Evolutionary conservation across 176 grass and related monocot species (phyloP).

Genomic region (Dendrocalamus sinicus): DNA sequence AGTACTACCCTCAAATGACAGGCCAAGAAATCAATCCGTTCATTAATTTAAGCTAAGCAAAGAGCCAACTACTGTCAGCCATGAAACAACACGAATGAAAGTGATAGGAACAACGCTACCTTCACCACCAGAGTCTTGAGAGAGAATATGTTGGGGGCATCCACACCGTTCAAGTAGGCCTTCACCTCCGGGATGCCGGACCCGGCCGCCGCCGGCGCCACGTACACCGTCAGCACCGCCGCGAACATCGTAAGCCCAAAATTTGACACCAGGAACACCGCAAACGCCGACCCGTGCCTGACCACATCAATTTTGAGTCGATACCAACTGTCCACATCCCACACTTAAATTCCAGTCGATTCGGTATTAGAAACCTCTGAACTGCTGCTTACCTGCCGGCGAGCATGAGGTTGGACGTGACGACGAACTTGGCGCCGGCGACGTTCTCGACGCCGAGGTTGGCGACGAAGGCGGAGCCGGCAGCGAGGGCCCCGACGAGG

Average conservation of each 20-base stretch:
- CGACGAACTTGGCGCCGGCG: conserved; percentile 84
- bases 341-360: not conserved
- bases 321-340: not conserved
- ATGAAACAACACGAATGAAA: conserved; percentile 8
- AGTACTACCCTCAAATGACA: not conserved
- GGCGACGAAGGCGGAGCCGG: conserved; percentile 65
- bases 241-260: conserved; percentile 77
- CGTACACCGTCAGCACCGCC: conserved; percentile 66
- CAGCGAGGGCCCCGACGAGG: conserved; percentile 66
- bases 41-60: not conserved
- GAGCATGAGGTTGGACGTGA: conserved; percentile 87
- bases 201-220: conserved; percentile 85
- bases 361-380: not conserved
- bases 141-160: conserved; percentile 87
- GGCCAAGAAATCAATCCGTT: conserved; percentile 1
- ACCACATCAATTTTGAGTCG: conserved; percentile 29
- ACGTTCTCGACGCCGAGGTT: conserved; percentile 95
- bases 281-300: conserved; percentile 68
- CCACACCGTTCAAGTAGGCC: conserved; percentile 88
- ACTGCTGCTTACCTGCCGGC: conserved; percentile 52
- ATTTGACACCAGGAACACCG: conserved; percentile 73
- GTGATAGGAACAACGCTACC: conserved; percentile 41
- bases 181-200: conserved; percentile 95
- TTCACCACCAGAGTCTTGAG: conserved; percentile 82
- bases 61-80: not conserved